Evolutionary conservation across 140 eudicot species (phyloP), one percentile per base, ranked within the genome.

Genomic region (Anethum foeniculum): DNA sequence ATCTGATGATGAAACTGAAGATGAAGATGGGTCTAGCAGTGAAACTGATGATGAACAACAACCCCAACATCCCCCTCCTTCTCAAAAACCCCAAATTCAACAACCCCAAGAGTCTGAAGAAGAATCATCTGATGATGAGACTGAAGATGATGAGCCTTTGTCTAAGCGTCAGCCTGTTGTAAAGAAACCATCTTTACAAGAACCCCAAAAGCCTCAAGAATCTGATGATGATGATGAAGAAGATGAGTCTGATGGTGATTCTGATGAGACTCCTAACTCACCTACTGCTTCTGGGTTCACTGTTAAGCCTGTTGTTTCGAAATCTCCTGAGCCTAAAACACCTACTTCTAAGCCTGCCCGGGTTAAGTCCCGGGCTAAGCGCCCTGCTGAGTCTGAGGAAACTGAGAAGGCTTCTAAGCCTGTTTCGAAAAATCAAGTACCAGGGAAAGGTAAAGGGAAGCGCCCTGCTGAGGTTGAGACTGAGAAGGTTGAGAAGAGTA

Each of bases 291-390:
- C 46, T 18, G 47, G 30, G 2, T 85, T 83, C 39, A 80, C 85
- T 1, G 38, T 87, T 72, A 85, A 68, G 77, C 93, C 93, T 44
- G n/a, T 46, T 47, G 47, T 62, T 58, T 6, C 67, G 14, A 58
- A 58, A 9, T 58, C 67, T n/a, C 68, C 68, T 60, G 68, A 60
- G 6, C 15, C 15, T 1, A 60, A 60, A 3, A 60, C 68, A 0
- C 68, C 68, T n/a, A 7, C 28, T n/a, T 60, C 68, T 8, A 60
- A 60, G 13, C 3, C 32, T 8, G 13, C 36, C 36, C 14, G 69
- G 6, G 69, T 62, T 13, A 62, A 62, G 69, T 9, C 36, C 34
- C 14, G 69, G 14, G 69, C 69, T 13, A 62, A 62, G 34, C 69
- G 69, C 18, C 69, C 69, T 62, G 34, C 36, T 25, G 34, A 62